Base-by-base conservation (phyloP, 306 rosid species). In the Prosopis cineraria region DNA sequence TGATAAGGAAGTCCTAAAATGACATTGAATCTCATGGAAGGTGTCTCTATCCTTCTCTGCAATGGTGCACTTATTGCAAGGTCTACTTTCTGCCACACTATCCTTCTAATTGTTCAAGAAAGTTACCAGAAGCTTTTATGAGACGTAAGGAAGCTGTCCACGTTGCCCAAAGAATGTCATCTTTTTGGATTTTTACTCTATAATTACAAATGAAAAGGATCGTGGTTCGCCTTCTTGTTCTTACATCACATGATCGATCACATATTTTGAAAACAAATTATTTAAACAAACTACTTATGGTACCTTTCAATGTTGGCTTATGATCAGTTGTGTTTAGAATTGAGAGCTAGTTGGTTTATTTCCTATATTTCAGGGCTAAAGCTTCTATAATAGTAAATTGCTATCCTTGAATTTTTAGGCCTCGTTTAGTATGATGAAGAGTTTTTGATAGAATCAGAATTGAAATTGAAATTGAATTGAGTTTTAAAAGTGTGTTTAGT, bases 71-170 rank as follows among this genome's bases (percentile, higher is more conserved):
- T 74, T 55, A 56, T 70, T 84, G 74, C 34, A 48, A 76, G 79
- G 67, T 75, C 75, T 76, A 75, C 65, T 55, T 84, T 79, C 41
- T 84, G 75, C 78, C 78, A 83, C 84, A 70, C 67, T 70, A 75
- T 34, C 41, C 48, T 69, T 78, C 40, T 31, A 22, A 8, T 53
- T 36, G 62, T 52, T 60, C 62, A 66, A 31, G 39, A 36, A 55
- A 33, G 53, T 55, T 43, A 36, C 13, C 41, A 56, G 52, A 76
- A 77, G 72, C 45, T 68, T 68, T 68, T 74, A 27, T 22, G 72
- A 67, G 33, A 67, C 25, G 50, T 75, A 83, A 2, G 41, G n/a
- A 59, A 66, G 68, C 67, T 27, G 36, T 55, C 62, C 79, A 43
- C 79, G 75, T 77, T 65, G 33, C 56, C 53, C 64, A 33, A 48